Evolutionary conservation across 495 filamentous ascomycete genomes (phyloP), one percentile per base, ranked within the genome.

Genomic region (Xylaria flabelliformis): DNA sequence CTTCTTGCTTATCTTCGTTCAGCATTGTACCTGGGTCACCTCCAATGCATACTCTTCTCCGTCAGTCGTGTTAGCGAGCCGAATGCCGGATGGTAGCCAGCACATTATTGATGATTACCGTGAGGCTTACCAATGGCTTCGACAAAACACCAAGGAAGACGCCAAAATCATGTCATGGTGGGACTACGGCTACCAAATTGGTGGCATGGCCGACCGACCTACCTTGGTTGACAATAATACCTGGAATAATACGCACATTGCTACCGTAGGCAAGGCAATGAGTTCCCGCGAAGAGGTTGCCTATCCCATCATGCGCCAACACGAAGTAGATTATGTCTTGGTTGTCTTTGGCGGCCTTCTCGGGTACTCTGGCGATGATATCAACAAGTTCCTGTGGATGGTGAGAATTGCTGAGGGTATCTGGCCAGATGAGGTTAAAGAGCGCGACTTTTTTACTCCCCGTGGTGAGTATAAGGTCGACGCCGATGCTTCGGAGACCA

Each of bases 351-450:
- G 97, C 77, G 97, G 94, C 74, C 88, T 99, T 61, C 85, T 99
- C 26, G 97, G 97, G 70, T 99, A 99, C 84, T 97, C 94, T n/a
- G 97, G 97, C 62, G 97, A 99, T 78, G 97, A 99, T 78, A 97
- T 99, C 87, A 99, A 99, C 85, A 99, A 99, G 85, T 99, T 99
- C 87, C 84, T 99, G 70, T 99, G 97, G 97, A 99, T 99, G 97
- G 96, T 99, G 67, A 90, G 97, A 79, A 99, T 99, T 74, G 96
- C 97, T 50, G 97, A 98, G 82, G 97, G 97, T 74, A 97, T 99
- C 83, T 99, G 97, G 97, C 97, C 97, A 24, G 93, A 98, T 73
- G 94, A 99, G 88, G 92, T 99, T 74, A 98, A 93, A 83, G 97
- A 99, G 85, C 91, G 97, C 67, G 91, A 96, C 74, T 99, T 92